These are phyloP conservation scores for Pythium aphanidermatum DNA, from an alignment of 352 stramenopile species.

Conservation along the genomic window DNA sequence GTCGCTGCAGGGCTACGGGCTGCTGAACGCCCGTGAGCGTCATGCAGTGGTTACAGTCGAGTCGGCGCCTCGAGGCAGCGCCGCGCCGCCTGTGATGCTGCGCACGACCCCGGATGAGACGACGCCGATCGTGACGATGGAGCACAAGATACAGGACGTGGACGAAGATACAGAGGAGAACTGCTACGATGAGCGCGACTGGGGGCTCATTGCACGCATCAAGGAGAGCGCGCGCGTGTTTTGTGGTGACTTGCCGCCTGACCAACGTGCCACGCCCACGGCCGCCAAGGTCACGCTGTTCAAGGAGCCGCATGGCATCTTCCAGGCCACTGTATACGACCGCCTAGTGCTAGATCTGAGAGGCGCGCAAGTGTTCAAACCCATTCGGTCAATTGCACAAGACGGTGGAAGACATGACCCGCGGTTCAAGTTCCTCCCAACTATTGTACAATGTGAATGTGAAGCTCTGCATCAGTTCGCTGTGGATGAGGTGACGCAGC, in stretches of 20 bases:
- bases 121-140: too few species aligned
- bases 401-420: slow-evolving; percentile 32
- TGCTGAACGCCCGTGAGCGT: too few species aligned
- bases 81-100: too few species aligned
- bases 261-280: too few species aligned
- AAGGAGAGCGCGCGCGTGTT: neutral
- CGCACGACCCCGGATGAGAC: too few species aligned
- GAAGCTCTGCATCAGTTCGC: slow-evolving; percentile 7
- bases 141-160: too few species aligned
- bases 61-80: too few species aligned
- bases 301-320: slow-evolving; percentile 14
- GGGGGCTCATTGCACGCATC: slow-evolving; percentile 16
- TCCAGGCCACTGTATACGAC: slow-evolving; percentile 29
- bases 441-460: slow-evolving; percentile 16
- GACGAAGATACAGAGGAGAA: too few species aligned
- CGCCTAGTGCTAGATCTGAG: slow-evolving; percentile 48
- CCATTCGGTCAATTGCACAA: slow-evolving; percentile 23
- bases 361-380: slow-evolving; percentile 14
- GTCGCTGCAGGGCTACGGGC: too few species aligned
- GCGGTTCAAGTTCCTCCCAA: slow-evolving; percentile 17
- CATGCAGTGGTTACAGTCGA: too few species aligned
- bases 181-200: slow-evolving; percentile 31
- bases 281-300: slow-evolving; percentile 19
- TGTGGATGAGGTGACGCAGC: neutral
- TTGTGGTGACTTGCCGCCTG: slow-evolving; percentile 1